These are phyloP conservation scores for Monilinia laxa DNA, from an alignment of 2,329 filamentous ascomycete genomes.

Conservation along the genomic window DNA sequence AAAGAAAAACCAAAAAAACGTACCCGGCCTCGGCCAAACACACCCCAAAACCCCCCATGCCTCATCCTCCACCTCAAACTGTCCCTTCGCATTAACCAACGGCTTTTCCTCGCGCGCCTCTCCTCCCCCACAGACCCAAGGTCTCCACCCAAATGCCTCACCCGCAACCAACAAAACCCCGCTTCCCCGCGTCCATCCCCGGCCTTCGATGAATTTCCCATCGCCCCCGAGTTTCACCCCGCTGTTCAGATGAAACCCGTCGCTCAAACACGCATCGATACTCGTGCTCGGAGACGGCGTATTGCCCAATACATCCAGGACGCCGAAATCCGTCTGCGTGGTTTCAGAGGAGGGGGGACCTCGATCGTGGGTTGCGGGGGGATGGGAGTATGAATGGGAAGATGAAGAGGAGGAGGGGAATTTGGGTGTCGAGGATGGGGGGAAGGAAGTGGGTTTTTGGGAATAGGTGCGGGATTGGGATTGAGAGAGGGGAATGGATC, in stretches of 20 bases:
- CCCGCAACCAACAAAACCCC: slow-evolving; percentile 80
- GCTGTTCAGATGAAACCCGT: slow-evolving; percentile 86
- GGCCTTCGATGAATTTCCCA: slow-evolving; percentile 48
- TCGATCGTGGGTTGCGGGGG: slow-evolving; percentile 46
- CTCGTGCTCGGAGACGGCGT: slow-evolving; percentile 76
- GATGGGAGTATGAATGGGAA: neutral
- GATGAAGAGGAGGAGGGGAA: neutral
- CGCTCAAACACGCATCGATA: slow-evolving; percentile 76
- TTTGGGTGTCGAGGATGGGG: neutral
- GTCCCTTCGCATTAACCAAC: slow-evolving; percentile 72
- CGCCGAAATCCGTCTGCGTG: slow-evolving; percentile 68
- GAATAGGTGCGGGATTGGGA: neutral
- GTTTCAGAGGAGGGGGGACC: slow-evolving; percentile 60
- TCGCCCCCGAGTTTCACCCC: slow-evolving; percentile 49
- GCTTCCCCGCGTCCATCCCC: slow-evolving; percentile 52
- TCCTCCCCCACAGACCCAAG: slow-evolving; percentile 58
- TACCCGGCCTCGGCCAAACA: slow-evolving; percentile 87
- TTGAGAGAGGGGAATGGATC: neutral
- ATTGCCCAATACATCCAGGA: slow-evolving; percentile 75
- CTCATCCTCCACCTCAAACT: slow-evolving; percentile 72
- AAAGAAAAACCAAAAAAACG: slow-evolving; percentile 40
- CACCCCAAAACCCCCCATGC: slow-evolving; percentile 74
- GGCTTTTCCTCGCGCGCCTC: slow-evolving; percentile 43
- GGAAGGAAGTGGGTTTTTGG: neutral
- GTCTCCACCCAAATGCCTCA: slow-evolving; percentile 85